Conservation (phyloP, 164 flowering plant species). For the Hamamelis virginiana region DNA sequence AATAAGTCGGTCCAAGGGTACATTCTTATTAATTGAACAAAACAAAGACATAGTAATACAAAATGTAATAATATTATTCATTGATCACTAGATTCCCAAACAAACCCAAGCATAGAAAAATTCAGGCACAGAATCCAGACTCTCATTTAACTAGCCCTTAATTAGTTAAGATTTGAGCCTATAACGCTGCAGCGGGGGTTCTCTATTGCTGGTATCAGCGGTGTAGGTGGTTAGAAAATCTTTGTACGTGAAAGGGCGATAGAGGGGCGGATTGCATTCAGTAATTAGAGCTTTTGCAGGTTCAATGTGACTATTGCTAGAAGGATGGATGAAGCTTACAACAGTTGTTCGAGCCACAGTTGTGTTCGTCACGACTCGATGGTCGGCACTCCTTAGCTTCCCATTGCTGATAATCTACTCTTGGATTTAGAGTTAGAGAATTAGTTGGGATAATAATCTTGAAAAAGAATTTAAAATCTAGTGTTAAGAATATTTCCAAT, state of each 20-base stretch:
- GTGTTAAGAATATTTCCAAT: too few relatives aligned
- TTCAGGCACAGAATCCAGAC: too few relatives aligned
- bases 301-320: conserved; percentile 10
- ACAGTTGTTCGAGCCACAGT: conserved; percentile 25
- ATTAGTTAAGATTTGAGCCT: too few relatives aligned
- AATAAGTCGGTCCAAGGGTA: too few relatives aligned
- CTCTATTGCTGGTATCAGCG: neutral
- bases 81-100: too few relatives aligned
- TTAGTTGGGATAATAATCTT: too few relatives aligned
- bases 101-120: too few relatives aligned
- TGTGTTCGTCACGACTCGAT: conserved; percentile 37
- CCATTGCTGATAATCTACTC: conserved; percentile 39
- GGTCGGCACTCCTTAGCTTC: conserved; percentile 29
- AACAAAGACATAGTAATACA: too few relatives aligned
- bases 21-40: too few relatives aligned
- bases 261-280: conserved; percentile 17
- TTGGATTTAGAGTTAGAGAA: neutral
- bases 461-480: too few relatives aligned
- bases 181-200: conserved; percentile 4
- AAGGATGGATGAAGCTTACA: conserved; percentile 20
- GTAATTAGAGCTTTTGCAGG: conserved; percentile 26
- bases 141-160: too few relatives aligned
- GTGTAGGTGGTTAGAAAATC: conserved; percentile 17
- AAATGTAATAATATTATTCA: too few relatives aligned
- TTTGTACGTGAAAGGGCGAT: conserved; percentile 16